Evolutionary conservation across 768 basidiomycete species (phyloP), one percentile per base, ranked within the genome.

Genomic region (Lactarius indigo): DNA sequence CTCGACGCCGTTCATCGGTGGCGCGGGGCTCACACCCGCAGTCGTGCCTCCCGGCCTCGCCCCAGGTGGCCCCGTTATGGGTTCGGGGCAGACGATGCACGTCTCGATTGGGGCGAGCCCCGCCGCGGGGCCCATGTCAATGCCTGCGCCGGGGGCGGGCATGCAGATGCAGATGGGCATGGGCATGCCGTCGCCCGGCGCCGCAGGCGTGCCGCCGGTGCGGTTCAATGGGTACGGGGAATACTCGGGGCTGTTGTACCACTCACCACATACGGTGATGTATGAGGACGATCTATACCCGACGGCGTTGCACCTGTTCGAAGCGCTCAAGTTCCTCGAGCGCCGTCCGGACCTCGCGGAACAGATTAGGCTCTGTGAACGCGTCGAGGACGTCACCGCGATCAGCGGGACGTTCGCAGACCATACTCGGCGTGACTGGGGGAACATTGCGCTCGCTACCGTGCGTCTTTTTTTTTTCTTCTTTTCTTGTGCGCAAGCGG

Each of bases 271-370:
- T 70, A 80, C 79, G 5, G 82, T 94, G 26, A 63, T 85, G 61
- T 87, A 85, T 74, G 74, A 79, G 41, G 79, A 84, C 37, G 78
- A 78, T 61, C 74, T 76, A 50, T 94, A 87, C 70, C 89, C 89
- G 2, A 88, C 85, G 2, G 91, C 88, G 12, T 75, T 86, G 71
- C 91, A 93, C 70, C 80, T 93, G n/a, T 82, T 85, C 62, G 90
- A 93, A 75, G 90, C 90, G 10, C 78, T 89, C 72, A 89, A 89
- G 74, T 93, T 86, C 74, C 72, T 85, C 42, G 79, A 80, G 2
- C 74, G 78, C 26, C 78, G 79, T 3, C 84, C 83, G 0, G 74
- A 83, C 0, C 70, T 89, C 20, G 85, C 85, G 13, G 86, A 90
- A 63, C 70, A 72, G 33, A 87, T 92, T 64, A 80, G 89, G 61